A percentile compares a stretch with the other conserved stretches of the same genome.
Conservation (phyloP, 306 rosid species). For the Boehmeria nivea region DNA sequence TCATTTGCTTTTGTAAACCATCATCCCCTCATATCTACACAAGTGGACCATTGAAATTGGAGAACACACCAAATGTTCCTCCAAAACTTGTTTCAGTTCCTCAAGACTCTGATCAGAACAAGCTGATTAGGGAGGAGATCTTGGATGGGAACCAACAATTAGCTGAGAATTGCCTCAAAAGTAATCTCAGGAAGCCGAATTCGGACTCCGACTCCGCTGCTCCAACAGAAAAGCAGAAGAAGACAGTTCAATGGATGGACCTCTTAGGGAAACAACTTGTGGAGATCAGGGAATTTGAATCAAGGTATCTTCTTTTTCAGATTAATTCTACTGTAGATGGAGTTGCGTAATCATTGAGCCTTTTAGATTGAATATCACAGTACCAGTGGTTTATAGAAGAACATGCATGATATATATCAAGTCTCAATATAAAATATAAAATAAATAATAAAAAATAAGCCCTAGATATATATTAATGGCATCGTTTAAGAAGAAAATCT, state of each 20-base stretch:
- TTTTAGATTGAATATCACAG: too few species aligned
- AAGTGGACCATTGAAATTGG: conserved; percentile 36
- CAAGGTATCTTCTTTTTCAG: conserved; percentile 25
- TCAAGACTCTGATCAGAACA: conserved; percentile 25
- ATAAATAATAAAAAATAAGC: too few species aligned
- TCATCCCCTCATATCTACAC: conserved; percentile 38
- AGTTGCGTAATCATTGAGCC: background rate
- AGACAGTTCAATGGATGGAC: conserved; percentile 48
- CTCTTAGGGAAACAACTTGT: conserved; percentile 40
- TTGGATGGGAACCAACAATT: conserved; percentile 20
- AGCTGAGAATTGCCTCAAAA: conserved; percentile 20
- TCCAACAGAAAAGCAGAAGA: conserved; percentile 24
- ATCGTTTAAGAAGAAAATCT: too few species aligned
- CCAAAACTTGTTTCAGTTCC: conserved; percentile 28
- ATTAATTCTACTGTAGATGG: background rate
- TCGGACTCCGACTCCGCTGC: conserved; percentile 8
- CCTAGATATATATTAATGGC: too few species aligned
- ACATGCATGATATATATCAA: too few species aligned
- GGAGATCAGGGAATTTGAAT: conserved; percentile 42
- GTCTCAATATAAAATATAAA: too few species aligned
- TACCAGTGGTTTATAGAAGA: too few species aligned
- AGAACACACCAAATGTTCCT: conserved; percentile 29
- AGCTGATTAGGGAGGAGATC: conserved; percentile 27
- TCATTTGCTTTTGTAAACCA: conserved; percentile 49
- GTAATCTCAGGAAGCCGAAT: conserved; percentile 33